phyloP scores from a whole-genome alignment of 768 basidiomycete species.

The Amanita polypyramis region DNA sequence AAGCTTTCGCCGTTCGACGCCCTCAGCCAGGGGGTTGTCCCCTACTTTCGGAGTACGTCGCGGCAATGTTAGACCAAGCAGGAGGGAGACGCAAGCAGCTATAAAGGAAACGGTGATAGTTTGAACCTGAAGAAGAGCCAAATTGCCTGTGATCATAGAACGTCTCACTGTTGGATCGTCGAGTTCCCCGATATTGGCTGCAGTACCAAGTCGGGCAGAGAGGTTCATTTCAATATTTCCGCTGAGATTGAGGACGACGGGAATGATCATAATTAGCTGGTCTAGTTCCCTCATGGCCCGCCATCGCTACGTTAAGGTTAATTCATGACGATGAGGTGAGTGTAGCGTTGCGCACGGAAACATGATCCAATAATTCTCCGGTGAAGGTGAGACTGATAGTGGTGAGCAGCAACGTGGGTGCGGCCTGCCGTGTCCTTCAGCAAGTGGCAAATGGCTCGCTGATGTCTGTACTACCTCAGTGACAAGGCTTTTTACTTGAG shows the following conservation, averaged over 20 bases:
- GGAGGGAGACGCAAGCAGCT: constrained; percentile 68
- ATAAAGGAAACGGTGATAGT: constrained; percentile 83
- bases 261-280: constrained; percentile 94
- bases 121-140: constrained; percentile 86
- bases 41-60: constrained; percentile 12
- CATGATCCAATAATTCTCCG: constrained; percentile 78
- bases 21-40: background rate
- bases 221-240: constrained; percentile 99
- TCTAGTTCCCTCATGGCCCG: constrained; percentile 81
- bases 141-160: constrained; percentile 67
- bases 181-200: constrained; percentile 88
- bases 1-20: background rate
- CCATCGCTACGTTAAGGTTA: constrained; percentile 50
- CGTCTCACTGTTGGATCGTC: constrained; percentile 58
- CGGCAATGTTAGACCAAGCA: constrained; percentile 58
- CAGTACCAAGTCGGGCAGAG: constrained; percentile 89
- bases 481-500: constrained; percentile 50
- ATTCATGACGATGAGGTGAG: background rate
- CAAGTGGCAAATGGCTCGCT: background rate
- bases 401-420: constrained; percentile 79
- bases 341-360: constrained; percentile 50
- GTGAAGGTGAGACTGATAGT: constrained; percentile 82
- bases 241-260: constrained; percentile 89
- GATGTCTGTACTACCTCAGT: constrained; percentile 45
- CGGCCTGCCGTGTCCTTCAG: constrained; percentile 41